A percentile compares a stretch with the other conserved stretches of the same genome.
These are phyloP conservation scores for Diaporthe australafricana DNA, from an alignment of 2,329 filamentous ascomycete genomes.

Conservation along the genomic window DNA sequence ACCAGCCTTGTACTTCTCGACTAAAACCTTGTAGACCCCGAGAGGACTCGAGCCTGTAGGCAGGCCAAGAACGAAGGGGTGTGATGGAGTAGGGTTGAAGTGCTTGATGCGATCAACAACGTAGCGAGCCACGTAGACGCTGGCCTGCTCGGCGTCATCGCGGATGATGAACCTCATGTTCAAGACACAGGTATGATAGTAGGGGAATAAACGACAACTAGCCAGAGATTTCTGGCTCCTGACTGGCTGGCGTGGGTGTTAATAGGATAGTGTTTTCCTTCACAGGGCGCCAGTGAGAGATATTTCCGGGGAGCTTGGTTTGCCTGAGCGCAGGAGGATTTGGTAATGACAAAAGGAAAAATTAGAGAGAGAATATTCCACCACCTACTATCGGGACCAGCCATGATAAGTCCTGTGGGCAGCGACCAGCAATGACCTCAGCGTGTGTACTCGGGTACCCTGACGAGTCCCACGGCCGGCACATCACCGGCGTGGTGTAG, in stretches of 20 bases:
- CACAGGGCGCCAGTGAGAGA: too few species aligned
- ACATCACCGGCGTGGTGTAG: slow-evolving; percentile 16
- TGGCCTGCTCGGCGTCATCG: slow-evolving; percentile 71
- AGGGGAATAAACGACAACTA: not conserved
- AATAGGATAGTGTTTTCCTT: not conserved
- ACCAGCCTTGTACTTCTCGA: slow-evolving; percentile 70
- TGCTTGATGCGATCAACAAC: slow-evolving; percentile 78
- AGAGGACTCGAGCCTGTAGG: slow-evolving; percentile 80
- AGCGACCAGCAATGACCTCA: slow-evolving; percentile 34
- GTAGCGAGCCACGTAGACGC: slow-evolving; percentile 78
- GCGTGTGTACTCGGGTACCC: slow-evolving; percentile 11
- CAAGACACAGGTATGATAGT: slow-evolving; percentile 23
- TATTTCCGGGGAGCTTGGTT: not conserved
- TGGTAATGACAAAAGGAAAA: not conserved
- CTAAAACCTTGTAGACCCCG: slow-evolving; percentile 76
- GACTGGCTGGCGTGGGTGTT: not conserved
- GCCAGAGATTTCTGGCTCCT: not conserved
- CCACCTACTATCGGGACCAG: not conserved
- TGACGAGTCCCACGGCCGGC: slow-evolving; percentile 28
- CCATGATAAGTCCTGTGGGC: slow-evolving; percentile 30
- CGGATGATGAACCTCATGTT: slow-evolving; percentile 80
- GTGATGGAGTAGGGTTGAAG: slow-evolving; percentile 71
- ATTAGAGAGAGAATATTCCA: not conserved
- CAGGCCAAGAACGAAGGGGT: slow-evolving; percentile 78
- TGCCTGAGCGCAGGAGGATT: not conserved